A percentile compares a stretch with the other conserved stretches of the same genome.
phyloP scores from a whole-genome alignment of 2,329 filamentous ascomycete genomes.

The Alternaria ethzedia region DNA sequence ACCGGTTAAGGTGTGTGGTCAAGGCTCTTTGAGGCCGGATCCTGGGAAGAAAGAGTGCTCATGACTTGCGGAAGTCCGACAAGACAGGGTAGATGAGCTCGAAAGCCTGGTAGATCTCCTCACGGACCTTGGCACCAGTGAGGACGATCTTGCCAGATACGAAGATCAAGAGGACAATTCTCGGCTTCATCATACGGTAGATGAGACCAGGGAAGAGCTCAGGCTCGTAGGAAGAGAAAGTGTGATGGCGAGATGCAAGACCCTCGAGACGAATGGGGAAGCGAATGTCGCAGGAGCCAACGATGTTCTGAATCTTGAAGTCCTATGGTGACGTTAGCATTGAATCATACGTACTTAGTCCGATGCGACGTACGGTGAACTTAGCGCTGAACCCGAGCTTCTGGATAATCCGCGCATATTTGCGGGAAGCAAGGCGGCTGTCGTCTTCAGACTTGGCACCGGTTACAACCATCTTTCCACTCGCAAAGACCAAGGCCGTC shows the following conservation, averaged over 20 bases:
- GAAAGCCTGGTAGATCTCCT: constrained; percentile 74
- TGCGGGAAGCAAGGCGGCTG: constrained; percentile 93
- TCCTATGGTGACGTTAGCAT: constrained; percentile 57
- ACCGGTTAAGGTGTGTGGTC: constrained; percentile 4
- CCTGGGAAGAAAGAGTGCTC: constrained; percentile 29
- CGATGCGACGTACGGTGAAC: constrained; percentile 68
- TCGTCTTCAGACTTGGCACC: constrained; percentile 98
- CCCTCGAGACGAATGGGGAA: constrained; percentile 98
- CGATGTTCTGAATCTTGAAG: constrained; percentile 98
- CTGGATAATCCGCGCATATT: constrained; percentile 99
- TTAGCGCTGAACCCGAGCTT: constrained; percentile 99
- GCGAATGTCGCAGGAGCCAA: constrained; percentile 98
- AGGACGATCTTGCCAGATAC: constrained; percentile 98
- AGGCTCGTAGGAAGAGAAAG: constrained; percentile 93
- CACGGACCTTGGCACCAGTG: constrained; percentile 95
- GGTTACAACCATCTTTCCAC: constrained; percentile 99
- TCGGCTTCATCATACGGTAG: constrained; percentile 99
- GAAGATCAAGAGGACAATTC: constrained; percentile 97
- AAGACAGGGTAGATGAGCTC: constrained; percentile 42
- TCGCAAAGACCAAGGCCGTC: constrained; percentile 96
- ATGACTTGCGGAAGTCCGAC: constrained; percentile 69
- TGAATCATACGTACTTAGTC: constrained; percentile 13
- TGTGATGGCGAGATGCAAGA: constrained; percentile 95
- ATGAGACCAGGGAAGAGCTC: constrained; percentile 99
- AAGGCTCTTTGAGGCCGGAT: constrained; percentile 9